phyloP scores from a whole-genome alignment of 371 early-diverging fungal species.

The Dichotomocladium elegans region DNA sequence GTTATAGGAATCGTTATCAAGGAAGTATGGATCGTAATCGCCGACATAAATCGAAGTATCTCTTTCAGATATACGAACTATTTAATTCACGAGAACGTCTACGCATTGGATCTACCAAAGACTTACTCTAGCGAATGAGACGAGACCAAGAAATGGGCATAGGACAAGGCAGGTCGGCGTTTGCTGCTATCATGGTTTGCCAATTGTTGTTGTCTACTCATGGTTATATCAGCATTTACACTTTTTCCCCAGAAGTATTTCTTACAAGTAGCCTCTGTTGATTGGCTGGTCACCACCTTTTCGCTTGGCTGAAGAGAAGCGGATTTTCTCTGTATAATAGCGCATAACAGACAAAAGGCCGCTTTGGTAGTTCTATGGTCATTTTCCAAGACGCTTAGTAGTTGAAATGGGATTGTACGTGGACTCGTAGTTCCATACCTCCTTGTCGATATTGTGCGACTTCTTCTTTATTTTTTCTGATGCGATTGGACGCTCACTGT shows the following conservation, averaged over 20 bases:
- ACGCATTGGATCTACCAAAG: neutral
- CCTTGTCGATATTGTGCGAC: constrained; percentile 30
- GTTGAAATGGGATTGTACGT: too few species aligned
- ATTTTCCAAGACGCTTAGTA: too few species aligned
- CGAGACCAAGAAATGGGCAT: constrained; percentile 40
- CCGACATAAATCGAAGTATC: too few species aligned
- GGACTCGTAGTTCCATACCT: too few species aligned
- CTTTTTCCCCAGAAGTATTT: neutral
- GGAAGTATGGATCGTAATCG: constrained; percentile 54
- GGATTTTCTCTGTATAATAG: constrained; percentile 47
- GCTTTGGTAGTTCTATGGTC: constrained; percentile 24
- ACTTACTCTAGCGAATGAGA: constrained; percentile 36
- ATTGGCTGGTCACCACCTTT: constrained; percentile 15
- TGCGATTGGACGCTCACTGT: constrained; percentile 48
- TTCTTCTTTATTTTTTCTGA: constrained; percentile 52
- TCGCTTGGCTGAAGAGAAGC: constrained; percentile 27
- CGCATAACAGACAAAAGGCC: constrained; percentile 41
- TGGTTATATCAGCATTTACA: neutral
- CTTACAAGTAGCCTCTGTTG: constrained; percentile 46
- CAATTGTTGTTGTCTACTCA: constrained; percentile 38
- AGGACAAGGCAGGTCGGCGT: constrained; percentile 36
- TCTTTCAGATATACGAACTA: too few species aligned
- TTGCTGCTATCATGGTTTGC: constrained; percentile 29
- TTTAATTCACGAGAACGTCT: too few species aligned
- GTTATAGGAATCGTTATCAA: constrained; percentile 56